Base-by-base conservation (phyloP, 2,329 filamentous ascomycete genomes). In the Colletotrichum truncatum region DNA sequence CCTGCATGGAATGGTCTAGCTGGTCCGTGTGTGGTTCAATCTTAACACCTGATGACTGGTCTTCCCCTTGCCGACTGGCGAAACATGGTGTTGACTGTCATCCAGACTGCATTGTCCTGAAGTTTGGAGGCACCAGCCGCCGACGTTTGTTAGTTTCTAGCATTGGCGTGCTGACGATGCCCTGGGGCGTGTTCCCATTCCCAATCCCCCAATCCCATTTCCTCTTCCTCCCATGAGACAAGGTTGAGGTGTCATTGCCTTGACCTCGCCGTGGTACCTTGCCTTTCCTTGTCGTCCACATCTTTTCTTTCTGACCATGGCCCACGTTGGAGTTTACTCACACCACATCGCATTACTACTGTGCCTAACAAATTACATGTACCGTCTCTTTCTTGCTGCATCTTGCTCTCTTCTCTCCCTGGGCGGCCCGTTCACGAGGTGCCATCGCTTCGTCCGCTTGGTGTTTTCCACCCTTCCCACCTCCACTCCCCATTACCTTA, bases 371-470 rank as follows among this genome's bases (percentile, higher is more conserved):
- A 43, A 28, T 54, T 26, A 26, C 48, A 54, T 36, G 36, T 30
- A 28, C 41, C n/a, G n/a, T n/a, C n/a, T n/a, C 28, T 11, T 10
- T 21, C 14, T n/a, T 53, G 21, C 49, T 39, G 21, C 49, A 36
- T 39, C 32, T 38, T 12, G 41, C 41, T 28, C 54, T 43, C 58
- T 55, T 41, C 52, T 28, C 43, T 54, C 58, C 58, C 58, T 63
- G 23, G 57, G 18, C 41, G 48, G 46, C 57, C 63, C 49, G 39
- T 62, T 61, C 51, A 45, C 43, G 58, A 51, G 26, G 57, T 54
- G 52, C 52, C 52, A 48, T 64, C 64, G 52, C 59, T 64, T 64
- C 58, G 28, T 66, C 30, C 10, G 64, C 64, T 59, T 67, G 64
- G 64, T 67, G 64, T 67, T 61, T 61, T 28, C 61, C 61, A 43